phyloP scores from a whole-genome alignment of 1,284 basidiomycete genomes.

The Heterobasidion annosum region DNA sequence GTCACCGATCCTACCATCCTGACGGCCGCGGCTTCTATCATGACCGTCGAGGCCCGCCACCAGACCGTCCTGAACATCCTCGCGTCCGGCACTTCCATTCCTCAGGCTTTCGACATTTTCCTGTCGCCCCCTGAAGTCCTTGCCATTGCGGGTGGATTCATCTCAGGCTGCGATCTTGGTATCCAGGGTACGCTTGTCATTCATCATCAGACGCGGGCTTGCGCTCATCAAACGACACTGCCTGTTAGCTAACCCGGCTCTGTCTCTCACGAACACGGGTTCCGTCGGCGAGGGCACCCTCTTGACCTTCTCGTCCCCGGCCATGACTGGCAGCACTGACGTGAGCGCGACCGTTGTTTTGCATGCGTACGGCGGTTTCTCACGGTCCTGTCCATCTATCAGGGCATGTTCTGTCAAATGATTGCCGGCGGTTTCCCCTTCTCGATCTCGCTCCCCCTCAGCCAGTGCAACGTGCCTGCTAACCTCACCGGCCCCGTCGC shows the following conservation, averaged over 20 bases:
- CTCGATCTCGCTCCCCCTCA: conserved; percentile 50
- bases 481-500: conserved; percentile 60
- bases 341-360: conserved; percentile 25
- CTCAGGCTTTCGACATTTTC: conserved; percentile 64
- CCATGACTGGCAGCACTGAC: conserved; percentile 41
- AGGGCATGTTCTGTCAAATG: conserved; percentile 71
- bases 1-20: conserved; percentile 57
- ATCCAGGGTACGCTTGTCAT: conserved; percentile 34
- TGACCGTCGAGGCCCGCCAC: conserved; percentile 78
- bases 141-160: conserved; percentile 63
- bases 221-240: neutral
- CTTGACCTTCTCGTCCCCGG: conserved; percentile 51
- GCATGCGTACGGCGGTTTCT: neutral
- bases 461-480: conserved; percentile 50
- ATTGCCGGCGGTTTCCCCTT: conserved; percentile 52
- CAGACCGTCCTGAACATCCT: conserved; percentile 71
- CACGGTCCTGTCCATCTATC: conserved; percentile 2
- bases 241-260: conserved; percentile 44
- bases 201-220: neutral
- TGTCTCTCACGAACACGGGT: conserved; percentile 57
- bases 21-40: conserved; percentile 65
- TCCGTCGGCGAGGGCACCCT: conserved; percentile 43
- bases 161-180: conserved; percentile 63
- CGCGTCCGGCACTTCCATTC: conserved; percentile 47
- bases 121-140: conserved; percentile 65